These are phyloP conservation scores for Trichoderma koningii DNA, from an alignment of 2,329 filamentous ascomycete genomes.

Conservation along the genomic window DNA sequence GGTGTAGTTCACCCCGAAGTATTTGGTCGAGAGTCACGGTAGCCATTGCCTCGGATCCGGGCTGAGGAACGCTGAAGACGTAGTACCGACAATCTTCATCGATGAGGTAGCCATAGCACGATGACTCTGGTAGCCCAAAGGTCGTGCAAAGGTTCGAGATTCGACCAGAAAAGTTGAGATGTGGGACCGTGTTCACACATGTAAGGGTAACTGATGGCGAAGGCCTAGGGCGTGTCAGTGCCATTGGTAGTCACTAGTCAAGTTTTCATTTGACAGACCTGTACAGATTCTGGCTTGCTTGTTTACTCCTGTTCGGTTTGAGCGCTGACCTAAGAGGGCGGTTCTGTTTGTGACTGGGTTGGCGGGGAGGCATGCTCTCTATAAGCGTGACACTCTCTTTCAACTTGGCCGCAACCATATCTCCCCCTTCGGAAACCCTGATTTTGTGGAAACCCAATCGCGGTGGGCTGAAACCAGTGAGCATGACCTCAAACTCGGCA, in stretches of 20 bases:
- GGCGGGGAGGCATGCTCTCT: not conserved
- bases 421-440: not conserved
- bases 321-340: not conserved
- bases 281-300: too few species aligned
- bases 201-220: too few species aligned
- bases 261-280: not conserved
- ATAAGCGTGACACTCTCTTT: not conserved
- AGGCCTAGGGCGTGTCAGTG: too few species aligned
- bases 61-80: not conserved
- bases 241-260: too few species aligned
- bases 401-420: not conserved
- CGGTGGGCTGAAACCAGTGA: conserved; percentile 21
- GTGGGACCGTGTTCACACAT: too few species aligned
- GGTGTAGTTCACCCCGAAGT: conserved; percentile 1
- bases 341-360: not conserved
- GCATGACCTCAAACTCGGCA: conserved; percentile 31
- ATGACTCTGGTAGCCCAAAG: not conserved
- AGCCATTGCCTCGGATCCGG: not conserved
- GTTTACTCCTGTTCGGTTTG: not conserved
- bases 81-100: conserved; percentile 12
- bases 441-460: conserved; percentile 20
- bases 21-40: conserved; percentile 23
- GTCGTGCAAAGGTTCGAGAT: not conserved
- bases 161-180: not conserved
- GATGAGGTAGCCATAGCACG: conserved; percentile 12